A percentile compares a stretch with the other conserved stretches of the same genome.
Evolutionary conservation across 1,284 basidiomycete species (phyloP).

Genomic region (Tilletia caries): DNA sequence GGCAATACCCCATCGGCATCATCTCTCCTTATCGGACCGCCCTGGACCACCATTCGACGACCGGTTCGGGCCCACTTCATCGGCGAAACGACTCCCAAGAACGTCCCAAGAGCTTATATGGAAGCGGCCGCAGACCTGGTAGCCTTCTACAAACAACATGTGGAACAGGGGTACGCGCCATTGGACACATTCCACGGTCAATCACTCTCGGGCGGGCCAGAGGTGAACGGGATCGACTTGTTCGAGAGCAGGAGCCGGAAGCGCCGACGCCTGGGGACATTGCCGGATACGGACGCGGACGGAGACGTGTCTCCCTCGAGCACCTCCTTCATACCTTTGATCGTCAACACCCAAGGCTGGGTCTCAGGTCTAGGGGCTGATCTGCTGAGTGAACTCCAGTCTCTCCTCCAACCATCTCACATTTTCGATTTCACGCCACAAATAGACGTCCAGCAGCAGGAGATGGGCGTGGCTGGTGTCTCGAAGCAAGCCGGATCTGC

Average conservation of each 20-base stretch:
- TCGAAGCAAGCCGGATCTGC: no score
- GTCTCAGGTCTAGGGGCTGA: constrained; percentile 87
- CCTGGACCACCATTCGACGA: constrained; percentile 58
- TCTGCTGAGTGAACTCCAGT: constrained; percentile 69
- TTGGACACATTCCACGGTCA: no score
- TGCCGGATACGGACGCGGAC: not conserved
- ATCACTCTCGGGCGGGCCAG: no score
- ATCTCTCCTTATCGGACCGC: constrained; percentile 30
- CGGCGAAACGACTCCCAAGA: constrained; percentile 73
- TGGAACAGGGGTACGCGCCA: constrained; percentile 13
- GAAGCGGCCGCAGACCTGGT: constrained; percentile 67
- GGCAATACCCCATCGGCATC: not conserved
- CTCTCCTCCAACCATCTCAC: constrained; percentile 65
- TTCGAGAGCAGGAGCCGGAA: constrained; percentile 5
- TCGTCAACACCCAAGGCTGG: constrained; percentile 97
- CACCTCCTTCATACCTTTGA: constrained; percentile 62
- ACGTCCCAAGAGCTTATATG: constrained; percentile 76
- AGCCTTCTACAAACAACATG: constrained; percentile 58
- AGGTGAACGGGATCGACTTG: no score
- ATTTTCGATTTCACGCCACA: constrained; percentile 62
- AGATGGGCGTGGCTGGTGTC: not conserved
- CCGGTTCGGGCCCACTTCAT: constrained; percentile 77
- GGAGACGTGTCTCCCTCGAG: not conserved
- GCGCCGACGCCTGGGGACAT: not conserved
- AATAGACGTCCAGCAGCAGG: not conserved